Base-by-base conservation (phyloP, 495 filamentous ascomycete species). In the Wilcoxina mikolae region DNA sequence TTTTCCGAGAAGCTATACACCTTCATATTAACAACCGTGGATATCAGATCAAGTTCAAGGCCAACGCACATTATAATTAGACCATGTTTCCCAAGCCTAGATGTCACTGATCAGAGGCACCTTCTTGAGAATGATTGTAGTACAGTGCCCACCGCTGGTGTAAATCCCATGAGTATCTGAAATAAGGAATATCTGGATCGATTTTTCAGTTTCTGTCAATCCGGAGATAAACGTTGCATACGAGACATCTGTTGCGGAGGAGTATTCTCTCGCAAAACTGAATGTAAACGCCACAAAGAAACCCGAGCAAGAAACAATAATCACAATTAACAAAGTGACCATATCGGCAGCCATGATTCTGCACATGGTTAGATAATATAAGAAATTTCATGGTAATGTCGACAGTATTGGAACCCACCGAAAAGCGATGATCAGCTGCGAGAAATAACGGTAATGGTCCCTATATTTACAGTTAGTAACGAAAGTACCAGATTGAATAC, bases 361-460 rank as follows among this genome's bases (percentile, higher is more conserved):
- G 42, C 7, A 45, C 7, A 45, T 24, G 7, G 11, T 51, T 27
- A 28, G 47, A 9, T 9, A 25, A 47, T 47, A 47, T 47, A 9
- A 9, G 9, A 47, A 9, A 18, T 17, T 18, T 17, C 9, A 10
- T 9, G n/a, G n/a, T 18, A 10, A 20, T 87, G 75, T n/a, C n/a
- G n/a, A n/a, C n/a, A 38, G 17, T 38, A 17, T n/a, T n/a, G n/a
- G 42, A 9, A 24, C 22, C 5, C 5, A 45, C 47, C 49, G 28
- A 59, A 95, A 93, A 1, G 87, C 87, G 56, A 95, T 93, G 43
- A 95, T 75, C 27, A 95, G 74, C 67, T 93, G 88, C 3, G 87
- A 94, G 69, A 95, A 95, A 65, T 95, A 94, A 58, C 83, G 82
- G 65, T 89, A 93, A 66, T 95, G 88, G 65, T 95, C 89, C 22